Evolutionary conservation across 805 yeast species (phyloP), one percentile per base, ranked within the genome.

Genomic region (Hanseniaspora nectarophila): DNA sequence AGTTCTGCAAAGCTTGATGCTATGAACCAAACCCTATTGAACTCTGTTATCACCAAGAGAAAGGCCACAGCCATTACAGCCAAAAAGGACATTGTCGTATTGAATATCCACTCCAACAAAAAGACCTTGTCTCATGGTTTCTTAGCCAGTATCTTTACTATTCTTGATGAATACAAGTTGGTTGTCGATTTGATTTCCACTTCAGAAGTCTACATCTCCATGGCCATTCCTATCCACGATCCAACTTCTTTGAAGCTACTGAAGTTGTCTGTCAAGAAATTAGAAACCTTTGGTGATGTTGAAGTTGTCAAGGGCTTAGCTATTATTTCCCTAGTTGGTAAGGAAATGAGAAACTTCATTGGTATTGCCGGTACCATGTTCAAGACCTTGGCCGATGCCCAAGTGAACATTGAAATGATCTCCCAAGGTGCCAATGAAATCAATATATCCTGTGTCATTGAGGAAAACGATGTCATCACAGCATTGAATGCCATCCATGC

Each of bases 341-440:
- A 86, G 63, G 95, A 90, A 66, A 90, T 92, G 97, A 88, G 88
- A 63, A 95, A 89, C 64, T 78, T 83, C 65, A 85, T 92, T 55
- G 98, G 98, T 63, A 89, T 87, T 64, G 98, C 98, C 0, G 96
- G 97, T 44, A 82, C 87, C 58, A 90, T 90, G 95, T 92, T 92
- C 71, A 81, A 88, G 60, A 86, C 94, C 1, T 72, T 92, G 59
- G 97, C 97, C 7, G 89, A 85, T 62, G 94, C 90, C 61, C 77
- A 78, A 43, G 83, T 92, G 63, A 92, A 92, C 69, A 87, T 92
- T 60, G 98, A 92, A 68, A 92, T 92, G 98, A 92, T 92, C 68
- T 78, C 88, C 54, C 98, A 92, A 74, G 98, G 98, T 61, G 96
- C 97, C 18, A 90, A 90, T 63, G 98, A 92, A 69, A 92, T 92